phyloP scores from a whole-genome alignment of 306 rosid genomes.

The Fagus crenata region DNA sequence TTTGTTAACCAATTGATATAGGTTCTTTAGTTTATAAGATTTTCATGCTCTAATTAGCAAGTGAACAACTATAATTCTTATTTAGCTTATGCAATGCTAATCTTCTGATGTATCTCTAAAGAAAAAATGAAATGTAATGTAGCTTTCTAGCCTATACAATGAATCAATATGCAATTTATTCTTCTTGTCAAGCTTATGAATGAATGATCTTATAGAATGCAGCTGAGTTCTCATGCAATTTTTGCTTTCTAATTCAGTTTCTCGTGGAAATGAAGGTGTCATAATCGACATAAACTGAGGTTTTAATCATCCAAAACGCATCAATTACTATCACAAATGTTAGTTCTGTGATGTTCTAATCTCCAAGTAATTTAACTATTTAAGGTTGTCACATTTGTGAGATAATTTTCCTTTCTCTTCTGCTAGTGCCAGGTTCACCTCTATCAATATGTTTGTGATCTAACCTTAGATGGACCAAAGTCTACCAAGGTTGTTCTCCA shows the following conservation, averaged over 20 bases:
- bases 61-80: constrained; percentile 15
- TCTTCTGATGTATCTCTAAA: constrained; percentile 7
- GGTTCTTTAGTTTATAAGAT: constrained; percentile 20
- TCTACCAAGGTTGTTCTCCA: too few relatives aligned
- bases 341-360: background rate
- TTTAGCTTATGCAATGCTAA: constrained; percentile 18
- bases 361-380: background rate
- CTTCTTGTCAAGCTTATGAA: background rate
- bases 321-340: too few relatives aligned
- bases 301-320: too few relatives aligned
- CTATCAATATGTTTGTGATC: too few relatives aligned
- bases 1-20: constrained; percentile 53
- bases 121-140: constrained; percentile 15
- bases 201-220: background rate
- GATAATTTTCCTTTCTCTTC: too few relatives aligned
- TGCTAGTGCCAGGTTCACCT: too few relatives aligned
- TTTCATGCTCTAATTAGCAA: constrained; percentile 15
- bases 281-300: constrained; percentile 16
- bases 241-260: too few relatives aligned
- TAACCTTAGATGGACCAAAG: too few relatives aligned
- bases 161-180: background rate
- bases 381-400: too few relatives aligned
- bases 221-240: background rate
- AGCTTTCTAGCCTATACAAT: background rate
- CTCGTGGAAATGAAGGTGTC: background rate